These are phyloP conservation scores for Aureobasidium uvarum DNA, from an alignment of 2,329 filamentous ascomycete species.

Conservation along the genomic window DNA sequence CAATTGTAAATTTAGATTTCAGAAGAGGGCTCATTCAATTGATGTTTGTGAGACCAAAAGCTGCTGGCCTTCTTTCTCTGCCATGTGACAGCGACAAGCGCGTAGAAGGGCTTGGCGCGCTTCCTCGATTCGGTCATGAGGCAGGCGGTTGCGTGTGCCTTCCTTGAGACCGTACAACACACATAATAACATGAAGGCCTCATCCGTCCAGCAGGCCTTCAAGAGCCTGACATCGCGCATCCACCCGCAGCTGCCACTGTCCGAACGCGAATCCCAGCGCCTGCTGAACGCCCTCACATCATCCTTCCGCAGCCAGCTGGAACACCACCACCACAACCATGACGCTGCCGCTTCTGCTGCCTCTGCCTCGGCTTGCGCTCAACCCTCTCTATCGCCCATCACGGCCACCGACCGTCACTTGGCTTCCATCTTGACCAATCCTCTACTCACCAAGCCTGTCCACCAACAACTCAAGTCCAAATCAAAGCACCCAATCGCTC, in stretches of 20 bases:
- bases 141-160: neutral
- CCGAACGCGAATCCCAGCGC: conserved; percentile 57
- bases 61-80: neutral
- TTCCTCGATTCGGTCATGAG: conserved; percentile 10
- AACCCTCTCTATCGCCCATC: conserved; percentile 1
- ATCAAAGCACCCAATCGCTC: conserved; percentile 41
- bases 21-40: neutral
- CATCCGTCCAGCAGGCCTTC: conserved; percentile 46
- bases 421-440: conserved; percentile 52
- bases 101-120: neutral
- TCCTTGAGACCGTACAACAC: neutral
- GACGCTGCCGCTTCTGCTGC: conserved; percentile 30
- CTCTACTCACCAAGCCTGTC: conserved; percentile 42
- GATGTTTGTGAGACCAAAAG: neutral
- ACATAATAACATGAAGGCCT: conserved; percentile 52
- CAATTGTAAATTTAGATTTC: too few species aligned
- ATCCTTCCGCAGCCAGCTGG: conserved; percentile 63
- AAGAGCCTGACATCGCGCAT: conserved; percentile 55
- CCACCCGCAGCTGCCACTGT: conserved; percentile 54
- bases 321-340: conserved; percentile 53
- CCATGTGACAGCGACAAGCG: conserved; percentile 3
- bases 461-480: conserved; percentile 33
- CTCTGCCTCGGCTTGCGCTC: neutral
- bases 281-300: conserved; percentile 60
- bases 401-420: conserved; percentile 47